phyloP scores from a whole-genome alignment of 139 green algal genomes.

The Zygnema cylindricum region DNA sequence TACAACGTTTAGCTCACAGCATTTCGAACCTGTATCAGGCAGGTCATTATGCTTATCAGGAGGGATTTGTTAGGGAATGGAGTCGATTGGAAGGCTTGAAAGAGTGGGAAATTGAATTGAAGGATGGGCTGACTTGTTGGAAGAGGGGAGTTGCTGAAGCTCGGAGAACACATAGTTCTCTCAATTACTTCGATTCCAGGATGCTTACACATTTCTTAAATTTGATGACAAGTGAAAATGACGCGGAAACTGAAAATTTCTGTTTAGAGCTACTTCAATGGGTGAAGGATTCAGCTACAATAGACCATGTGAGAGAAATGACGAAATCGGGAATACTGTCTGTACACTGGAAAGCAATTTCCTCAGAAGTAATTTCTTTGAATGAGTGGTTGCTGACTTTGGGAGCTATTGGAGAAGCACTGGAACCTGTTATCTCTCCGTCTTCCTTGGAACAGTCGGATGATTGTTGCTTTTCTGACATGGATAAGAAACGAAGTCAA shows the following conservation, averaged over 20 bases:
- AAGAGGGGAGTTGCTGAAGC: neutral
- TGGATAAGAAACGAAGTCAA: neutral
- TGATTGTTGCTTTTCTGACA: too few relatives aligned
- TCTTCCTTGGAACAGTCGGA: too few relatives aligned
- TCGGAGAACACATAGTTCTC: neutral
- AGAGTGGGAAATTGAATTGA: neutral
- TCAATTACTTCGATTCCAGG: neutral
- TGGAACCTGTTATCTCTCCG: too few relatives aligned
- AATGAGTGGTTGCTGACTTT: too few relatives aligned
- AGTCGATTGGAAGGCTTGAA: neutral
- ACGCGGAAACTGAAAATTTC: neutral
- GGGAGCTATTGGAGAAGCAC: too few relatives aligned
- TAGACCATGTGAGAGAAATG: too few relatives aligned
- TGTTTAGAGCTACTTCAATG: neutral
- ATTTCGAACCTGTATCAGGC: neutral
- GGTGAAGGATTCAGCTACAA: neutral
- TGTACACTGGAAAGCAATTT: too few relatives aligned
- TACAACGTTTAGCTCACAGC: neutral
- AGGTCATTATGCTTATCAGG: neutral
- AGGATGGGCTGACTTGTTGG: conserved; percentile 4
- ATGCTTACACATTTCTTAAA: neutral
- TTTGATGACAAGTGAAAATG: neutral
- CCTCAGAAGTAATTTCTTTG: too few relatives aligned
- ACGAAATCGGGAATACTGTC: too few relatives aligned
- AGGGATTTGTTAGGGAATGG: neutral